phyloP scores from a whole-genome alignment of 371 early-diverging fungal genomes.

The Catenaria anguillulae region DNA sequence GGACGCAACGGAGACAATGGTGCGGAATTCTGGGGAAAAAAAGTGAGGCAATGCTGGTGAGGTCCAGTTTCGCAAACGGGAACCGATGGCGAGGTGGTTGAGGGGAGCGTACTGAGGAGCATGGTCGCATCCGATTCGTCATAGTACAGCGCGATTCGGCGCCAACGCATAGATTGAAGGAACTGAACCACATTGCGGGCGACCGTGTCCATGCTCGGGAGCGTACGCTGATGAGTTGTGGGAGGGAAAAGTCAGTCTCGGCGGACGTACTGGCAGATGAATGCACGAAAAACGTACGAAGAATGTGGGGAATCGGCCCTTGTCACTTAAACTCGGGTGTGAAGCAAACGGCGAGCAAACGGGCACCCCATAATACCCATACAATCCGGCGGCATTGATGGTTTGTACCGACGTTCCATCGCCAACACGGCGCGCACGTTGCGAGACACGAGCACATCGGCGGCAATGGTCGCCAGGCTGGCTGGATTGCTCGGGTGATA shows the following conservation, averaged over 20 bases:
- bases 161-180: neutral
- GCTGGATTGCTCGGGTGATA: neutral
- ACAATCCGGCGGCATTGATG: neutral
- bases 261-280: neutral
- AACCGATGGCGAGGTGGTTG: no score
- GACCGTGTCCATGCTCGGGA: neutral
- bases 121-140: neutral
- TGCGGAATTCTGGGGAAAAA: neutral
- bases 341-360: neutral
- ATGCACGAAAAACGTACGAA: neutral
- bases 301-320: neutral
- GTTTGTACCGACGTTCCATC: neutral
- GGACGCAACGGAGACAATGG: neutral
- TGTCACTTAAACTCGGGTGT: neutral
- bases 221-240: neutral
- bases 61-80: no score
- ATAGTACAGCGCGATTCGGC: neutral
- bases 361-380: neutral
- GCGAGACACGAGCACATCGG: neutral
- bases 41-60: no score
- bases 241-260: neutral
- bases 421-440: neutral
- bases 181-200: neutral
- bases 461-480: neutral
- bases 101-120: neutral